These are phyloP conservation scores for Dictyostelium purpureum DNA, from an alignment of 78 protist genomes.

Conservation along the genomic window DNA sequence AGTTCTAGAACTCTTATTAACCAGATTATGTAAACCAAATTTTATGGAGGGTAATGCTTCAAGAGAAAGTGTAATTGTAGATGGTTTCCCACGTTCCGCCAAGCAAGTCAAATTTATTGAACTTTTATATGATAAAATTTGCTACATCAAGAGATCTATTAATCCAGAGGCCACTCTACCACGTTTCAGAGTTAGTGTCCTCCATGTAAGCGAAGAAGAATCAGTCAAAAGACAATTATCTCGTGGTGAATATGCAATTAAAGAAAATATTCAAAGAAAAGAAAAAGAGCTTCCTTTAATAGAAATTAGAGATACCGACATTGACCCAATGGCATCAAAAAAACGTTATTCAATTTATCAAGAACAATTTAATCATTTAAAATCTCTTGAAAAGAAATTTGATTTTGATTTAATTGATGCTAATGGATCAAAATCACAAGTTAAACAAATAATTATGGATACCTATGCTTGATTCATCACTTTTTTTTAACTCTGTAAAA, in stretches of 20 bases:
- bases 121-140: slow-evolving; percentile 33
- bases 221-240: slow-evolving; percentile 16
- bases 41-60: neutral
- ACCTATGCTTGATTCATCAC: neutral
- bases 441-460: neutral
- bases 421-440: slow-evolving; percentile 30
- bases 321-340: slow-evolving; percentile 47
- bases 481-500: too few relatives aligned
- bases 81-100: slow-evolving; percentile 65
- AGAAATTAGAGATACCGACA: slow-evolving; percentile 54
- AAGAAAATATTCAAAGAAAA: slow-evolving; percentile 17
- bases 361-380: slow-evolving; percentile 7
- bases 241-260: slow-evolving; percentile 27
- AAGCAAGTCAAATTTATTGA: slow-evolving; percentile 49
- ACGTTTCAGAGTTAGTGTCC: slow-evolving; percentile 30
- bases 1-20: slow-evolving; percentile 28
- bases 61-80: slow-evolving; percentile 14
- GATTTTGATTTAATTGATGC: slow-evolving; percentile 59
- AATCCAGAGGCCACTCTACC: slow-evolving; percentile 39
- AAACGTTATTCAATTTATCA: slow-evolving; percentile 31
- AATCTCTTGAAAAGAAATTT: slow-evolving; percentile 2
- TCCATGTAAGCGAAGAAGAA: slow-evolving; percentile 58
- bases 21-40: slow-evolving; percentile 14
- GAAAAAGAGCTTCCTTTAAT: neutral
- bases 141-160: neutral